Conservation (phyloP, 1,284 basidiomycete genomes). For the Chondrostereum purpureum region DNA sequence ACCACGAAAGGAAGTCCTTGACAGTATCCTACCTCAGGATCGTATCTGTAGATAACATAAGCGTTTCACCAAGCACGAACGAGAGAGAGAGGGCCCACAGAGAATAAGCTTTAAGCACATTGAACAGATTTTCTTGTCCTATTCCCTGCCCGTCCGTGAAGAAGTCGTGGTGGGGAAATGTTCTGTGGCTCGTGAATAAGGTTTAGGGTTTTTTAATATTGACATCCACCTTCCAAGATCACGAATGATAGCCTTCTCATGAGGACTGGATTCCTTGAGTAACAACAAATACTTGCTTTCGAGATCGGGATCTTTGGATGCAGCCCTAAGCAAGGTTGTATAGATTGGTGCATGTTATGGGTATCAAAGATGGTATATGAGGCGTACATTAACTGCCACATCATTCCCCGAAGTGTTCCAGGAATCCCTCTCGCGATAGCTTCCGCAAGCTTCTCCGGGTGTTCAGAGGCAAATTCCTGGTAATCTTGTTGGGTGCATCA, state of each 20-base stretch:
- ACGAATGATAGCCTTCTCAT: slow-evolving; percentile 91
- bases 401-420: slow-evolving; percentile 80
- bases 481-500: slow-evolving; percentile 52
- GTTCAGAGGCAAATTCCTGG: slow-evolving; percentile 72
- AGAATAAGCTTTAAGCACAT: slow-evolving; percentile 96
- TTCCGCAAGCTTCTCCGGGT: slow-evolving; percentile 74
- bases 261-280: slow-evolving; percentile 77
- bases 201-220: slow-evolving; percentile 5
- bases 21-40: slow-evolving; percentile 94
- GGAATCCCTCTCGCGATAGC: slow-evolving; percentile 95
- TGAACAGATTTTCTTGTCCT: slow-evolving; percentile 95
- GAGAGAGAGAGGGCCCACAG: slow-evolving; percentile 38
- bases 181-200: slow-evolving; percentile 40
- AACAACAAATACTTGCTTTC: slow-evolving; percentile 83
- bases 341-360: slow-evolving; percentile 7
- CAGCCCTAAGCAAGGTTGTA: slow-evolving; percentile 61
- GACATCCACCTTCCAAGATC: slow-evolving; percentile 76
- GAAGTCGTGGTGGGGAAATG: slow-evolving; percentile 96
- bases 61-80: slow-evolving; percentile 12
- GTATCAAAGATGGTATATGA: slow-evolving; percentile 10
- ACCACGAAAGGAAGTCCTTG: slow-evolving; percentile 96
- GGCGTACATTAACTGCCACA: slow-evolving; percentile 94
- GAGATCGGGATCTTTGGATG: slow-evolving; percentile 84
- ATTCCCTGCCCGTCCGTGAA: slow-evolving; percentile 89
- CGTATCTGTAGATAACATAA: slow-evolving; percentile 54